phyloP scores from a whole-genome alignment of 352 stramenopile genomes.

The Peronospora destructor region DNA sequence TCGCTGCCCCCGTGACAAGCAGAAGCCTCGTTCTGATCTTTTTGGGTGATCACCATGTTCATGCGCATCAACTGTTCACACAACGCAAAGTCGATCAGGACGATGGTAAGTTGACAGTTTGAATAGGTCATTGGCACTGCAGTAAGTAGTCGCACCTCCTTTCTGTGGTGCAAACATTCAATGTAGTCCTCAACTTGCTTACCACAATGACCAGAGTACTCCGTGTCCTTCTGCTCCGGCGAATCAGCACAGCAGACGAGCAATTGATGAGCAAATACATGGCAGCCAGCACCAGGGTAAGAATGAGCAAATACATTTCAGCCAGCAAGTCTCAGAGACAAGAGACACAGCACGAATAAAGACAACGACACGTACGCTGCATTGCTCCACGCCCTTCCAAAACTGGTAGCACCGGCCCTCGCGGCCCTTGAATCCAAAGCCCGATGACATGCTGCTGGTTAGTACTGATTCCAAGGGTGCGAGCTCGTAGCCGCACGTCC shows the following conservation, averaged over 20 bases:
- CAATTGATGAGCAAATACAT: background rate
- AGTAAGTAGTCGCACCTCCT: slow-evolving; percentile 66
- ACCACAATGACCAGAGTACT: slow-evolving; percentile 69
- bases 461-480: slow-evolving; percentile 5
- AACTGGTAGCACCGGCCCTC: slow-evolving; percentile 92
- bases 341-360: slow-evolving; percentile 24
- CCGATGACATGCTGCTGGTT: slow-evolving; percentile 83
- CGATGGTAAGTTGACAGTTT: slow-evolving; percentile 1
- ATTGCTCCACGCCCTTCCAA: slow-evolving; percentile 91
- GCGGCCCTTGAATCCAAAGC: slow-evolving; percentile 89
- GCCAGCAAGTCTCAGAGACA: background rate
- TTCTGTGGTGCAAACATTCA: slow-evolving; percentile 93
- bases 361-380: slow-evolving; percentile 76
- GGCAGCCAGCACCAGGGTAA: background rate
- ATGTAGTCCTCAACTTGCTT: slow-evolving; percentile 92
- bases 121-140: background rate
- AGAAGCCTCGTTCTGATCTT: slow-evolving; percentile 64
- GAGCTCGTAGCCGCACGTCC: slow-evolving; percentile 1
- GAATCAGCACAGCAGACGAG: slow-evolving; percentile 17
- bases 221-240: slow-evolving; percentile 65
- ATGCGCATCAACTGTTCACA: slow-evolving; percentile 64
- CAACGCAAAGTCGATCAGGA: background rate
- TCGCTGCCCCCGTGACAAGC: slow-evolving; percentile 33
- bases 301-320: slow-evolving; percentile 1
- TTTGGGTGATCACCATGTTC: slow-evolving; percentile 75